These are phyloP conservation scores for Immersiella caudata DNA, from an alignment of 495 filamentous ascomycete genomes.

Conservation along the genomic window DNA sequence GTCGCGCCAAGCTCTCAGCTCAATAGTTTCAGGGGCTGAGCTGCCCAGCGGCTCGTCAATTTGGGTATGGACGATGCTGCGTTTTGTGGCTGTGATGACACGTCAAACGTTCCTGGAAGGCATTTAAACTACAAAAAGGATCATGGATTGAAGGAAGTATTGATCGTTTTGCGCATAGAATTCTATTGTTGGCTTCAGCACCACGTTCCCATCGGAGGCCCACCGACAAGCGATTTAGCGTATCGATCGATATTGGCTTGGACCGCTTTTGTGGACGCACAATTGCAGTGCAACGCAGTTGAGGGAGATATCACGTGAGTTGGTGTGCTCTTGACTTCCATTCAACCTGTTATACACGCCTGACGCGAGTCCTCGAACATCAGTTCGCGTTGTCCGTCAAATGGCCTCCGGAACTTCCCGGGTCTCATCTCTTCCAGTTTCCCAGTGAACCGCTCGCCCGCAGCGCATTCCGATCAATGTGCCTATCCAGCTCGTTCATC, in stretches of 20 bases:
- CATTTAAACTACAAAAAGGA: not conserved
- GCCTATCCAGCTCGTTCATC: not conserved
- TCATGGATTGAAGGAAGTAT: not conserved
- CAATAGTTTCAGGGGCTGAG: not conserved
- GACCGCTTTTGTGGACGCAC: not conserved
- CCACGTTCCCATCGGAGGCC: not conserved
- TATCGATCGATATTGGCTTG: not conserved
- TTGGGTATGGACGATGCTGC: not conserved
- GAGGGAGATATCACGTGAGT: not conserved
- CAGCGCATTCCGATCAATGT: not conserved
- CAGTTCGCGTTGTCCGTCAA: no score
- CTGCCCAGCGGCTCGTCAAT: not conserved
- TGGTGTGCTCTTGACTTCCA: not conserved
- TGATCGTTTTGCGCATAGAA: not conserved
- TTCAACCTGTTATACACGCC: no score
- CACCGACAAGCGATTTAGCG: not conserved
- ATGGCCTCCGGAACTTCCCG: no score
- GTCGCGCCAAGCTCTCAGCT: not conserved
- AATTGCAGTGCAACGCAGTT: not conserved
- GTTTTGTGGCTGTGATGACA: not conserved
- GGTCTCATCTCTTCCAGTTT: no score
- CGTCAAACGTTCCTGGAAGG: not conserved
- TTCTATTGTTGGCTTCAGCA: not conserved
- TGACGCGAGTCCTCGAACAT: no score
- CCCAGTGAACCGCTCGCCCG: not conserved